Conservation (phyloP, 2,329 filamentous ascomycete genomes). For the Didymella pomorum region DNA sequence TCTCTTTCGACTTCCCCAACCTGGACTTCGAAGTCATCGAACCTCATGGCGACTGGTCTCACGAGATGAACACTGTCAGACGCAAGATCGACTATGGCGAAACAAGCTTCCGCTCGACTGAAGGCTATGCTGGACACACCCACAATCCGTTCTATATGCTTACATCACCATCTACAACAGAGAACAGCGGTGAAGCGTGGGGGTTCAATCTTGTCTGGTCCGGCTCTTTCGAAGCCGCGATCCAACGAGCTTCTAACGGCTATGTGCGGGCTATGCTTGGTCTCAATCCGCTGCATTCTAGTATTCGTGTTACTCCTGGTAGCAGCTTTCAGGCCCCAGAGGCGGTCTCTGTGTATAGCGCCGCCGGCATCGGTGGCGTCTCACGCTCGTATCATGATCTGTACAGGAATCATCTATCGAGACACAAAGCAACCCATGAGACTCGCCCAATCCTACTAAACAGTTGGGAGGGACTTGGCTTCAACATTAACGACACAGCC, state of each 20-base stretch:
- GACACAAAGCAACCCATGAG: conserved; percentile 62
- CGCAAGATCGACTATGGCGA: conserved; percentile 65
- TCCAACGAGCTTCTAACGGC: conserved; percentile 69
- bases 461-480: conserved; percentile 71
- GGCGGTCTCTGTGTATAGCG: conserved; percentile 68
- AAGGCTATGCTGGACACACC: conserved; percentile 69
- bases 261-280: conserved; percentile 68
- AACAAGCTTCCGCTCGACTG: conserved; percentile 66
- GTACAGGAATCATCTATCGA: conserved; percentile 68
- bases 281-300: conserved; percentile 67
- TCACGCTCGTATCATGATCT: conserved; percentile 68
- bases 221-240: conserved; percentile 68
- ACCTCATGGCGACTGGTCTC: conserved; percentile 68
- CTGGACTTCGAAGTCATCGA: conserved; percentile 69
- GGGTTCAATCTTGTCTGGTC: conserved; percentile 72
- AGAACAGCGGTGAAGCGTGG: conserved; percentile 68
- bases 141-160: conserved; percentile 72
- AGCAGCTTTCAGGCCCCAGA: conserved; percentile 68
- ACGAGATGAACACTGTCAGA: conserved; percentile 64
- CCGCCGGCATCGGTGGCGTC: conserved; percentile 66
- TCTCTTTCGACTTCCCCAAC: conserved; percentile 68
- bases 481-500: conserved; percentile 65
- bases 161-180: conserved; percentile 64
- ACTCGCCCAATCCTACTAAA: conserved; percentile 67
- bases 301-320: conserved; percentile 64